A percentile compares a stretch with the other conserved stretches of the same genome.
phyloP scores from a whole-genome alignment of 2,329 filamentous ascomycete genomes.

The Trichoderma aggressivum region DNA sequence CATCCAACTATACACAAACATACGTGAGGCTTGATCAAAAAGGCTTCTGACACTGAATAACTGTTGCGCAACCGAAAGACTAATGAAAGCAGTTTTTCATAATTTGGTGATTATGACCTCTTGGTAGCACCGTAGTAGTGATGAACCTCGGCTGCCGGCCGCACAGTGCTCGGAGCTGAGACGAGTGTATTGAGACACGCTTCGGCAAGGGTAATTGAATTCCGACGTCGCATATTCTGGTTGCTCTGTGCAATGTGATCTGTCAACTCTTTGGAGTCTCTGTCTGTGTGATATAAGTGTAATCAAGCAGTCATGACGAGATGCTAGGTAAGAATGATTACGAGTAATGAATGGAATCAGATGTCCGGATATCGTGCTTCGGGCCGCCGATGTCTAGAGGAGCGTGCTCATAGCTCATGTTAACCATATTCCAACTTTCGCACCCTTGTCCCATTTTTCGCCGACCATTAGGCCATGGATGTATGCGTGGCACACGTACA shows the following conservation, averaged over 20 bases:
- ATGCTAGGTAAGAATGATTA: not conserved
- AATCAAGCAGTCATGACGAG: not conserved
- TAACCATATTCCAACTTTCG: not conserved
- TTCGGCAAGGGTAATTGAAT: slow-evolving; percentile 2
- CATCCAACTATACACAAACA: not conserved
- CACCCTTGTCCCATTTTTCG: not conserved
- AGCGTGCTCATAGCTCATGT: not conserved
- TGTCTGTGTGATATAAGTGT: not conserved
- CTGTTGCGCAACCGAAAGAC: not conserved
- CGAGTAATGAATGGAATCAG: not conserved
- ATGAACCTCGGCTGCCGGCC: not conserved
- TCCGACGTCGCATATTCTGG: not conserved
- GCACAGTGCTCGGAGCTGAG: slow-evolving; percentile 6
- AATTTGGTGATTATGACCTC: not conserved
- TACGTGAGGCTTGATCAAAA: not conserved
- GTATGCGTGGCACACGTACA: not conserved
- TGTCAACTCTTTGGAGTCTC: not conserved
- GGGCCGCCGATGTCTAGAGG: not conserved
- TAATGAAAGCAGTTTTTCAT: not conserved
- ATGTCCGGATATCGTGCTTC: not conserved
- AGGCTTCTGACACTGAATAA: not conserved
- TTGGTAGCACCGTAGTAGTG: not conserved
- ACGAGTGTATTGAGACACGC: slow-evolving; percentile 4
- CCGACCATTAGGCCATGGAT: not conserved
- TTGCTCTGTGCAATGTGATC: slow-evolving; percentile 3